A percentile compares a stretch with the other conserved stretches of the same genome.
These are phyloP conservation scores for Castanospermum australe DNA, from an alignment of 306 rosid species.

Conservation along the genomic window DNA sequence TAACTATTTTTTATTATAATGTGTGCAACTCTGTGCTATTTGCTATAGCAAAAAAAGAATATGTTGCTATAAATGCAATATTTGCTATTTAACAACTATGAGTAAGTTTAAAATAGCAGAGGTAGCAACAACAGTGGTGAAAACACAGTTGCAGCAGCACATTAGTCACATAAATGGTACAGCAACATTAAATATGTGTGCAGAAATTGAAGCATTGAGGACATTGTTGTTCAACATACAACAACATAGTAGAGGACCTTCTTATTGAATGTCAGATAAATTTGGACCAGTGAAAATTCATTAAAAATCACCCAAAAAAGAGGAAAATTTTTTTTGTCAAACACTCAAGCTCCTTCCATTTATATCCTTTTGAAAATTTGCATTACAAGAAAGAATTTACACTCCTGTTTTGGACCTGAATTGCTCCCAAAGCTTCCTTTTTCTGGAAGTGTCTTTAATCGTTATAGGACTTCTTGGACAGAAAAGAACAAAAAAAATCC, in stretches of 20 bases:
- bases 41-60: no score
- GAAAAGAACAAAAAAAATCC: neutral
- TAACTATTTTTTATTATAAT: no score
- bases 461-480: neutral
- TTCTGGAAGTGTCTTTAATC: neutral
- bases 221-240: neutral
- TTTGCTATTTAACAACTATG: no score
- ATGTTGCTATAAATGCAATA: no score
- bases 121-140: neutral
- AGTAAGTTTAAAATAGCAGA: neutral
- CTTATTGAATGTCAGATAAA: neutral
- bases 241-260: neutral
- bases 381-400: neutral
- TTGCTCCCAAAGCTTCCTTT: neutral
- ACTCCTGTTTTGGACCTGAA: neutral
- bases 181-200: neutral
- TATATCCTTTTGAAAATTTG: no score
- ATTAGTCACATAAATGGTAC: neutral
- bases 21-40: no score
- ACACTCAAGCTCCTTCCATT: neutral
- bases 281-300: neutral
- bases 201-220: no score
- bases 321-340: neutral
- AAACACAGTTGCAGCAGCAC: neutral
- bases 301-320: neutral